Evolutionary conservation across 108 stramenopile species (phyloP), one percentile per base, ranked within the genome.

Genomic region (Stephanodiscus triporus): DNA sequence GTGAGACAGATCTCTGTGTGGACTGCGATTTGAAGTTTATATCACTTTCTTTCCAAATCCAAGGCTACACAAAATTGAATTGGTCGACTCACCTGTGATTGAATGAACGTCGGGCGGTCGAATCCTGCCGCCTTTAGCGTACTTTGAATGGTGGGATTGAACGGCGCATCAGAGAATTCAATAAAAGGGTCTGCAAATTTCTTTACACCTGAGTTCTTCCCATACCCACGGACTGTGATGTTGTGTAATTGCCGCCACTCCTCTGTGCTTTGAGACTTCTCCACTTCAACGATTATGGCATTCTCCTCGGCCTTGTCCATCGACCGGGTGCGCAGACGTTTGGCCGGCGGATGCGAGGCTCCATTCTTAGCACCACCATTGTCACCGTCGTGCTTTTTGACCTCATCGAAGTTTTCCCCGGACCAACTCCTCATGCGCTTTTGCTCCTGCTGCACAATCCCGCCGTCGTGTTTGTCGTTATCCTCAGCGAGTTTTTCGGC

Each of bases 341-440:
- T 82, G 11, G 63, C 64, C 17, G 55, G 63, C 10, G 49, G 66
- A 54, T 19, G 63, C 4, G 29, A 16, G 20, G 48, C 63, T 24
- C 23, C 50, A 11, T 66, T 82, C 17, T 57, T 51, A 6, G 19
- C 50, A 23, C 42, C 50, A 23, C 42, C 29, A 30, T 34, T 34
- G 32, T 34, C 32, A 5, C 45, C 77, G 9, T 30, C 54, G 24
- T 43, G 60, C 17, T 80, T 79, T 24, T 64, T 66, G 24, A 68
- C 83, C 47, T 37, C 50, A 26, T 81, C 75, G 51, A 86, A 68
- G 23, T 91, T 40, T 22, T 53, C 94, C 43, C 86, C 84, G 23
- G 90, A 91, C 65, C 85, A 92, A n/a, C 79, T 67, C 55, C 94
- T 68, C 89, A 95, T 80, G 19, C 94, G 91, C 36, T 91, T 90